A percentile compares a stretch with the other conserved stretches of the same genome.
phyloP scores from a whole-genome alignment of 176 grass and related monocot species.

The Tuctoria greenei region DNA sequence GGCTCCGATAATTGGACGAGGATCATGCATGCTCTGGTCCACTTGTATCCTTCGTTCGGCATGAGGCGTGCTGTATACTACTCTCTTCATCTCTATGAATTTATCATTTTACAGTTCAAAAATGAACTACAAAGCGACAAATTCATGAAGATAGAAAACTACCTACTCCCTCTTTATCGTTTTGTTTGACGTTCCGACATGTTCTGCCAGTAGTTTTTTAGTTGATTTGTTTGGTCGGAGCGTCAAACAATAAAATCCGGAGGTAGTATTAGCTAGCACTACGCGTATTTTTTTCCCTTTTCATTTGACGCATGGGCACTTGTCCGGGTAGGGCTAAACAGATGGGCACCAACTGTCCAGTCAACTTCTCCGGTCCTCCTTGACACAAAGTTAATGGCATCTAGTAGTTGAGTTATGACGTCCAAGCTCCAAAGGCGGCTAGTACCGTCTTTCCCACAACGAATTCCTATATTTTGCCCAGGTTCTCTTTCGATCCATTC shows the following conservation, averaged over 20 bases:
- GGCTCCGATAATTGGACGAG: constrained; percentile 21
- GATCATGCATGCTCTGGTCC: neutral
- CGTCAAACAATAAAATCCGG: too few species aligned
- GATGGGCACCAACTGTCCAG: neutral
- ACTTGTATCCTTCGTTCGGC: neutral
- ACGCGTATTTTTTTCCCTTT: neutral
- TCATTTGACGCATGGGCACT: constrained; percentile 23
- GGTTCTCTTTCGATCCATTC: too few species aligned
- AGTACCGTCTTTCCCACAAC: neutral
- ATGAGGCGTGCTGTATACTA: neutral
- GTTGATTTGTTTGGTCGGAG: too few species aligned
- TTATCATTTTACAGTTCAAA: too few species aligned
- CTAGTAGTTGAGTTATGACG: neutral
- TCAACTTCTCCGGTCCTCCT: neutral
- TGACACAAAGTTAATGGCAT: neutral
- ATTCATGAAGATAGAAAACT: too few species aligned
- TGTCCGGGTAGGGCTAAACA: constrained; percentile 21
- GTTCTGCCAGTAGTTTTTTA: too few species aligned
- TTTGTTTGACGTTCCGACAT: too few species aligned
- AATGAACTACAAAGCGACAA: too few species aligned
- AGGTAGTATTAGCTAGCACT: neutral
- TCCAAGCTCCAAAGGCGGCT: neutral
- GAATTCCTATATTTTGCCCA: neutral
- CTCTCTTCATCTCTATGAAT: too few species aligned
- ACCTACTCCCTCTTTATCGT: too few species aligned